Evolutionary conservation across 345 rosid species (phyloP).

Genomic region (Corchorus olitorius): DNA sequence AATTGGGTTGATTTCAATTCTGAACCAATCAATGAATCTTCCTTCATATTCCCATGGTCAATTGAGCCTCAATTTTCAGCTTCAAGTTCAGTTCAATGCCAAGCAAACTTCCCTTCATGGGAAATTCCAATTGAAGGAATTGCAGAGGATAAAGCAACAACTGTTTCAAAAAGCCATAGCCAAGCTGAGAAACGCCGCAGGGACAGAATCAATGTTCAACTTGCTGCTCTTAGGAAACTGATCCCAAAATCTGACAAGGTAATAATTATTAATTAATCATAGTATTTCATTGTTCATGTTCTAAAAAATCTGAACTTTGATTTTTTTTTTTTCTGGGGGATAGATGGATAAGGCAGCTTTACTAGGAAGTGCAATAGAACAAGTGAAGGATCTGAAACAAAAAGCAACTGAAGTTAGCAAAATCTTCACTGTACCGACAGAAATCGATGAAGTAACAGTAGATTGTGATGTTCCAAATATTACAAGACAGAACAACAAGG

Average conservation of each 20-base stretch:
- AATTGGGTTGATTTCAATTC: slow-evolving; percentile 22
- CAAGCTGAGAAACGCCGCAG: slow-evolving; percentile 92
- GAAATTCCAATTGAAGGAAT: slow-evolving; percentile 25
- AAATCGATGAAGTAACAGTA: slow-evolving; percentile 68
- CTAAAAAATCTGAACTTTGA: not conserved
- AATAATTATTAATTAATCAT: not conserved
- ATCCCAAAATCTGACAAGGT: slow-evolving; percentile 93
- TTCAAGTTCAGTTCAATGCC: slow-evolving; percentile 17
- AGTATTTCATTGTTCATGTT: not conserved
- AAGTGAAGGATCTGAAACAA: slow-evolving; percentile 68
- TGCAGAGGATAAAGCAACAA: slow-evolving; percentile 39
- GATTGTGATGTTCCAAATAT: slow-evolving; percentile 35
- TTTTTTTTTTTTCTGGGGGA: not conserved
- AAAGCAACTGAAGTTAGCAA: slow-evolving; percentile 60
- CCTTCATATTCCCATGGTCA: slow-evolving; percentile 27
- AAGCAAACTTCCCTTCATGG: slow-evolving; percentile 31
- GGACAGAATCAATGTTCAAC: slow-evolving; percentile 86
- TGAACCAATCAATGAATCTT: slow-evolving; percentile 19
- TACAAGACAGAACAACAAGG: not conserved
- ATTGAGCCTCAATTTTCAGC: slow-evolving; percentile 11
- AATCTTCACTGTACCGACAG: slow-evolving; percentile 57
- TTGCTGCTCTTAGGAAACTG: slow-evolving; percentile 74
- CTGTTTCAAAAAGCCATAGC: slow-evolving; percentile 65
- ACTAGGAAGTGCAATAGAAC: slow-evolving; percentile 68
- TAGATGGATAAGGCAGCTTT: slow-evolving; percentile 97